Evolutionary conservation across 495 filamentous ascomycete species (phyloP).

Genomic region (Sordaria brevicollis): DNA sequence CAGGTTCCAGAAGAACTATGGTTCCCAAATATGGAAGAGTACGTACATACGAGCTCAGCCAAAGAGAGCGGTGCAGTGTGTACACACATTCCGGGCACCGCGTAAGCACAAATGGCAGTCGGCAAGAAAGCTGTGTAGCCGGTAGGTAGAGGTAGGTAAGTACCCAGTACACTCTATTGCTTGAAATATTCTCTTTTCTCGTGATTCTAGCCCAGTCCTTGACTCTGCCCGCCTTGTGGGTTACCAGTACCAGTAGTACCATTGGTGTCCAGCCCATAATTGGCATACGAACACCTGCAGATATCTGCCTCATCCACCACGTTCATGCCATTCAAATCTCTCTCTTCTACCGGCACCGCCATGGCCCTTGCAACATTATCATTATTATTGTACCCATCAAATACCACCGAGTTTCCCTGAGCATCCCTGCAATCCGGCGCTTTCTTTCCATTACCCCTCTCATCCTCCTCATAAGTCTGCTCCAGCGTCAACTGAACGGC

Average conservation of each 20-base stretch:
- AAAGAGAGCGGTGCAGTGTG: too few relatives aligned
- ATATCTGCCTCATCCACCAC: background rate
- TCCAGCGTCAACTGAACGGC: constrained; percentile 36
- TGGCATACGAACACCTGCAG: constrained; percentile 16
- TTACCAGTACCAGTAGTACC: background rate
- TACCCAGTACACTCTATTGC: background rate
- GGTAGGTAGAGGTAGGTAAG: background rate
- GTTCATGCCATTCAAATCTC: background rate
- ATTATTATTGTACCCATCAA: too few relatives aligned
- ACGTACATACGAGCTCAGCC: too few relatives aligned
- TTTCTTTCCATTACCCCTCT: constrained; percentile 11
- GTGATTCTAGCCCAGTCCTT: background rate
- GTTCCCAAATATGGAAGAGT: too few relatives aligned
- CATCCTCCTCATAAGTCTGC: constrained; percentile 12
- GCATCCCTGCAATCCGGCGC: constrained; percentile 34
- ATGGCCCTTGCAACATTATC: background rate
- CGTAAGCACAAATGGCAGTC: too few relatives aligned
- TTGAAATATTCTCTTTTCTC: background rate
- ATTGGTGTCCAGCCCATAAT: constrained; percentile 5
- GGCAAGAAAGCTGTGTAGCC: too few relatives aligned
- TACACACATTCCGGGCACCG: too few relatives aligned
- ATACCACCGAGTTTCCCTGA: constrained; percentile 8
- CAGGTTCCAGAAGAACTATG: background rate
- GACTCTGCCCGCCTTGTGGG: background rate
- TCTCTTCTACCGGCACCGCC: background rate